Base-by-base conservation (phyloP, 495 filamentous ascomycete genomes). In the Penicillium chermesinum region DNA sequence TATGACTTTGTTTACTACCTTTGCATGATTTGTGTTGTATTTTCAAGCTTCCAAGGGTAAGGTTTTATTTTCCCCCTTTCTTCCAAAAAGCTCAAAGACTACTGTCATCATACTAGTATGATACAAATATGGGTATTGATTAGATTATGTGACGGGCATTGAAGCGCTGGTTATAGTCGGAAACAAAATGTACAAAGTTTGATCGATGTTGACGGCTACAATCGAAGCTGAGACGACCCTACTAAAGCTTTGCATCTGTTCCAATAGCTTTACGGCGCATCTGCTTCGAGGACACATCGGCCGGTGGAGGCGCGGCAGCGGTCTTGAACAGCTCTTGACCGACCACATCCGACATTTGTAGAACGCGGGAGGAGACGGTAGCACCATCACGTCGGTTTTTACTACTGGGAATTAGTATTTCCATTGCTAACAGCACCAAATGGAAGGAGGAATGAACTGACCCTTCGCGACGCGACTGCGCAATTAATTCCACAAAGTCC, bases 351-450 rank as follows among this genome's bases (percentile, higher is more conserved):
- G 84, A 83, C 54, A 95, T 76, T 40, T 64, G 64, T 20, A 98
- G 58, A 1, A 98, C 90, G n/a, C 93, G 73, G 0, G 80, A 88
- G 41, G 81, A 84, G 15, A 98, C 91, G 1, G 90, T 95, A 1
- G 86, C 86, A 12, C 90, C 90, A 64, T 98, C 93, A 19, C 93
- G 77, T 12, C 93, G 69, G 66, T 96, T 96, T 80, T 96, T 97
- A 5, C 72, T 76, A 39, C 9, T 10, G 12, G 13, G 10, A 8
- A 33, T 54, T 49, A 50, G 41, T n/a, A n/a, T n/a, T n/a, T n/a
- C n/a, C n/a, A n/a, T n/a, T n/a, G n/a, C n/a, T n/a, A n/a, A n/a
- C n/a, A n/a, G n/a, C n/a, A n/a, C 21, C 25, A 17, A 13, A 15
- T 2, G 21, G 1, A 8, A 7, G n/a, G 8, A 7, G 12, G 2